Evolutionary conservation across 441 rosid genomes (phyloP).

Genomic region (Gossypium laxum): DNA sequence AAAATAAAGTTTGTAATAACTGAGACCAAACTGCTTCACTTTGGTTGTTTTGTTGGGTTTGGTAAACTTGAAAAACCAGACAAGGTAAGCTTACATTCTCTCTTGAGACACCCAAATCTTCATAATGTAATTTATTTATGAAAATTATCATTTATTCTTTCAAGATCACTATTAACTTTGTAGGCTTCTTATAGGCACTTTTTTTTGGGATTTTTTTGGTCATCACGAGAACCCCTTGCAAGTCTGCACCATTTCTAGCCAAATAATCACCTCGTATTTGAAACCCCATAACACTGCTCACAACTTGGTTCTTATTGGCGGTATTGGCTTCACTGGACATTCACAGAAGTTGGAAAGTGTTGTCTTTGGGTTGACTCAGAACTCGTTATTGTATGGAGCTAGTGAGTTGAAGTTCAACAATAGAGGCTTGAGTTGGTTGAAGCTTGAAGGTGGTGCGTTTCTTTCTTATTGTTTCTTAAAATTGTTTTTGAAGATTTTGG

Average conservation of each 20-base stretch:
- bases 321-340: slow-evolving; percentile 4
- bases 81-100: too few relatives aligned
- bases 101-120: not conserved
- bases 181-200: slow-evolving; percentile 15
- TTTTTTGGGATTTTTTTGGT: slow-evolving; percentile 25
- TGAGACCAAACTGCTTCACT: slow-evolving; percentile 22
- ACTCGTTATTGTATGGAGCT: not conserved
- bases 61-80: too few relatives aligned
- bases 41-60: slow-evolving; percentile 15
- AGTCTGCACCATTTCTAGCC: not conserved
- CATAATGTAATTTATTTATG: not conserved
- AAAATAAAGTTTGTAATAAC: not conserved
- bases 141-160: not conserved
- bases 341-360: not conserved
- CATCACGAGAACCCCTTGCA: slow-evolving; percentile 9
- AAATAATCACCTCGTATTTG: not conserved
- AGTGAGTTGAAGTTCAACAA: slow-evolving; percentile 8
- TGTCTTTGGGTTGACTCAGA: slow-evolving; percentile 11
- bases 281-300: not conserved
- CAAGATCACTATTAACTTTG: slow-evolving; percentile 14
- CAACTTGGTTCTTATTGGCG: not conserved
- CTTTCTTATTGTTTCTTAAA: not conserved
- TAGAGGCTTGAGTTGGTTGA: slow-evolving; percentile 20
- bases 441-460: slow-evolving; percentile 14
- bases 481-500: not conserved